A percentile compares a stretch with the other conserved stretches of the same genome.
phyloP scores from a whole-genome alignment of 495 filamentous ascomycete genomes.

The Aspergillus kassunensis region DNA sequence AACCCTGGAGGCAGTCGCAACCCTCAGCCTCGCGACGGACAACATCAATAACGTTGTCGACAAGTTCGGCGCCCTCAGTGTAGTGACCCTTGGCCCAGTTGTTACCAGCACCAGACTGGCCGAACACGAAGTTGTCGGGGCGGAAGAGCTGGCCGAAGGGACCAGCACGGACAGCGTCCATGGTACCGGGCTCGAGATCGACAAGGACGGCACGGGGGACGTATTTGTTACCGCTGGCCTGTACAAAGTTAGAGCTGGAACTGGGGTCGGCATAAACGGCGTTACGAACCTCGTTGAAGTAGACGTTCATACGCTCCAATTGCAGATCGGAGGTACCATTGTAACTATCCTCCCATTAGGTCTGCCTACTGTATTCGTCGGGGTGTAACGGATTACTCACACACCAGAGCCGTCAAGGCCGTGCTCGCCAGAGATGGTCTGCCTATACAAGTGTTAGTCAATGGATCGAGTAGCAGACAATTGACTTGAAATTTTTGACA shows the following conservation, averaged over 20 bases:
- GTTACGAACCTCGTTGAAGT: constrained; percentile 93
- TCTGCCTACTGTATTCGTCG: constrained; percentile 13
- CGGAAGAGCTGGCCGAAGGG: constrained; percentile 99
- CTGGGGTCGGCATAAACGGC: neutral
- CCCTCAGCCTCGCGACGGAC: constrained; percentile 98
- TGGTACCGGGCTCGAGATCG: constrained; percentile 95
- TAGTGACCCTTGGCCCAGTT: constrained; percentile 99
- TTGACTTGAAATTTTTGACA: constrained; percentile 26
- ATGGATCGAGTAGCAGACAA: neutral
- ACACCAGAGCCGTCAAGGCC: constrained; percentile 94
- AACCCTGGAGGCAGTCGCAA: constrained; percentile 99
- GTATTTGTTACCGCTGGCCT: constrained; percentile 97
- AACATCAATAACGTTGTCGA: constrained; percentile 97
- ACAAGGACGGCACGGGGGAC: constrained; percentile 99
- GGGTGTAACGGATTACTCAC: constrained; percentile 49
- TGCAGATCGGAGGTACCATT: constrained; percentile 97
- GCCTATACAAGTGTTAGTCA: constrained; percentile 53
- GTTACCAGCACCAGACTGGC: constrained; percentile 99
- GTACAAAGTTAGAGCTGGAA: constrained; percentile 16
- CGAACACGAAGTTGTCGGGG: constrained; percentile 99
- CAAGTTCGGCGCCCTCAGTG: constrained; percentile 98
- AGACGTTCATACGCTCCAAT: constrained; percentile 99
- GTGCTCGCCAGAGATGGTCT: constrained; percentile 98
- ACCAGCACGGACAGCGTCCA: constrained; percentile 98
- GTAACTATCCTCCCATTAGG: constrained; percentile 61